Conservation (phyloP, 352 stramenopile genomes). For the Phytophthora cactorum region DNA sequence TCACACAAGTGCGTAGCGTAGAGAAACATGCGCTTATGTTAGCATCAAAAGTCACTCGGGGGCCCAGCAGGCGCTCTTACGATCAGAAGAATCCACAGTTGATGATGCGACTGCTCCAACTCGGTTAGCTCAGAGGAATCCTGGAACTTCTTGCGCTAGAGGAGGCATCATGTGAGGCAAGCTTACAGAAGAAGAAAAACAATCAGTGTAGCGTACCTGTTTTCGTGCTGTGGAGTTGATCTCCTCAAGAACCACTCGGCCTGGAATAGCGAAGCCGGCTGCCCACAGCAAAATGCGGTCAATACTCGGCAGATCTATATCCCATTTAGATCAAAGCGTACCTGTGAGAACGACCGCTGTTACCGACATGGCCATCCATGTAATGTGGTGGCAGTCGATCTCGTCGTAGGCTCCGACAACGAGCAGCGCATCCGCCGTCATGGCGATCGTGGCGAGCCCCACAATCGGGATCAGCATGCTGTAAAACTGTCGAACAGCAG, state of each 20-base stretch:
- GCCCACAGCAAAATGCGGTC: background rate
- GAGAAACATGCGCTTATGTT: background rate
- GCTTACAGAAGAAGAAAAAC: background rate
- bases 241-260: constrained; percentile 64
- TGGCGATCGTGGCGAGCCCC: constrained; percentile 52
- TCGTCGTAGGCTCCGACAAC: constrained; percentile 52
- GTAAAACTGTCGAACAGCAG: constrained; percentile 42
- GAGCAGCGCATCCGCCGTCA: constrained; percentile 56
- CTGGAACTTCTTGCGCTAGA: constrained; percentile 47
- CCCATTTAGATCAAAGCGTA: constrained; percentile 8
- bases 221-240: constrained; percentile 56
- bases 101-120: constrained; percentile 71
- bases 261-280: constrained; percentile 72
- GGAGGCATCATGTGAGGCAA: background rate
- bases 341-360: constrained; percentile 64
- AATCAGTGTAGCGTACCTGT: constrained; percentile 42
- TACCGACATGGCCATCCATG: constrained; percentile 76
- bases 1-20: constrained; percentile 1
- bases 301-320: background rate
- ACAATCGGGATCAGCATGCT: constrained; percentile 63
- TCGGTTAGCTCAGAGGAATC: constrained; percentile 45
- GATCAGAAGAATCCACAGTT: constrained; percentile 71
- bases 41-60: constrained; percentile 5
- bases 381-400: constrained; percentile 75
- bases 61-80: constrained; percentile 34